phyloP scores from a whole-genome alignment of 148 eudicot genomes.

The Hydrangea macrophylla region DNA sequence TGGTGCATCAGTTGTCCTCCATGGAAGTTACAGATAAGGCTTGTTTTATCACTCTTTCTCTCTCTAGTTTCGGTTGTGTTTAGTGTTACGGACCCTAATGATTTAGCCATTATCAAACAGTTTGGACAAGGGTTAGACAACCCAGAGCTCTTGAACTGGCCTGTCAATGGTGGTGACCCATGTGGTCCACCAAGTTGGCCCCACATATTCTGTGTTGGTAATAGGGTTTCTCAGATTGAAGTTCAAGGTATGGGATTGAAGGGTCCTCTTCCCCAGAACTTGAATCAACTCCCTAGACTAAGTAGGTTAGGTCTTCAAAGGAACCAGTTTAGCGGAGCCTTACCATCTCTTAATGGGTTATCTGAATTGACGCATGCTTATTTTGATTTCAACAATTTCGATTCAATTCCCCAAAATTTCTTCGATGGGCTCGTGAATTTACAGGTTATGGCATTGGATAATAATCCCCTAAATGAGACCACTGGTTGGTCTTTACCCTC shows the following conservation, averaged over 20 bases:
- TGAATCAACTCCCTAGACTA: slow-evolving; percentile 59
- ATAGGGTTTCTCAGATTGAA: slow-evolving; percentile 75
- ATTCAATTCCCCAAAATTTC: slow-evolving; percentile 77
- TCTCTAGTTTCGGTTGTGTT: slow-evolving; percentile 29
- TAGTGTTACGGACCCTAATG: slow-evolving; percentile 65
- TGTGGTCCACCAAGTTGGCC: slow-evolving; percentile 84
- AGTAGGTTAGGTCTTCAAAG: slow-evolving; percentile 76
- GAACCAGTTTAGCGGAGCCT: slow-evolving; percentile 64
- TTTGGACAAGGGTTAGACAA: slow-evolving; percentile 71
- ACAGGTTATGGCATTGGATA: slow-evolving; percentile 70
- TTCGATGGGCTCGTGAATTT: slow-evolving; percentile 74
- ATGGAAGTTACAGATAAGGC: slow-evolving; percentile 18
- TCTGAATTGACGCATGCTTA: slow-evolving; percentile 51
- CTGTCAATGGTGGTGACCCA: slow-evolving; percentile 61
- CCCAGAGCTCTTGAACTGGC: slow-evolving; percentile 81
- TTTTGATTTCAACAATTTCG: slow-evolving; percentile 76
- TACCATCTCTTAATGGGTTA: slow-evolving; percentile 80
- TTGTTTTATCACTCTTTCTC: slow-evolving; percentile 17
- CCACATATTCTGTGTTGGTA: slow-evolving; percentile 48
- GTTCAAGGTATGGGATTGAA: slow-evolving; percentile 54
- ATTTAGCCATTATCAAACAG: slow-evolving; percentile 56
- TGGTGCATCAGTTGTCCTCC: not conserved
- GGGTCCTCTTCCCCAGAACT: slow-evolving; percentile 67
- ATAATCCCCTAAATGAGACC: slow-evolving; percentile 63
- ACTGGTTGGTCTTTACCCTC: slow-evolving; percentile 76